Conservation (phyloP, 1,139 yeast species). For the Geotrichum klebahnii region DNA sequence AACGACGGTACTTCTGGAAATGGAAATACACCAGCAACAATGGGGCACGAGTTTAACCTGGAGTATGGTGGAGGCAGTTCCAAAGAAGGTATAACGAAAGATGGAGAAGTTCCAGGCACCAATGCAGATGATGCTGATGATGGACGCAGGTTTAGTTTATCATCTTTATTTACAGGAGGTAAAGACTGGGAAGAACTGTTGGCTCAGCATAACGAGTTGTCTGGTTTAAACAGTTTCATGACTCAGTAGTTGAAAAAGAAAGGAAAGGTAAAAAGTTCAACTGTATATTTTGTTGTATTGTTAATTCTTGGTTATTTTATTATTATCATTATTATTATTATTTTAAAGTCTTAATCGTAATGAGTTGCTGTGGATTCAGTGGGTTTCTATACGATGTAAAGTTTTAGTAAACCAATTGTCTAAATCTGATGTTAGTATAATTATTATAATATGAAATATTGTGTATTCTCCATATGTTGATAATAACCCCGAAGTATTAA, state of each 20-base stretch:
- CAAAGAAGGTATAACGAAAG: not conserved
- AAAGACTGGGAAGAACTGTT: slow-evolving; percentile 36
- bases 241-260: no score
- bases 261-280: not conserved
- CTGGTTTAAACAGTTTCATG: slow-evolving; percentile 33
- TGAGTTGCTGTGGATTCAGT: no score
- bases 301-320: not conserved
- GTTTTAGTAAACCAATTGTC: no score
- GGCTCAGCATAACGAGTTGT: slow-evolving; percentile 32
- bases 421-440: no score
- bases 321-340: not conserved
- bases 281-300: not conserved
- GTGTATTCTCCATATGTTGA: no score
- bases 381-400: no score
- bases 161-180: slow-evolving; percentile 24
- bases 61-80: not conserved
- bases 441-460: no score
- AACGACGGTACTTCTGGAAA: no score
- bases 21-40: no score
- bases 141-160: slow-evolving; percentile 18
- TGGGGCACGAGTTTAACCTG: no score
- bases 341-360: no score
- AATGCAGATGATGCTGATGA: not conserved
- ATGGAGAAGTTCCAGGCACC: not conserved
- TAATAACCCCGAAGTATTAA: no score